Evolutionary conservation across 164 flowering plant genomes (phyloP), one percentile per base, ranked within the genome.

Genomic region (Stephania yunnanensis): DNA sequence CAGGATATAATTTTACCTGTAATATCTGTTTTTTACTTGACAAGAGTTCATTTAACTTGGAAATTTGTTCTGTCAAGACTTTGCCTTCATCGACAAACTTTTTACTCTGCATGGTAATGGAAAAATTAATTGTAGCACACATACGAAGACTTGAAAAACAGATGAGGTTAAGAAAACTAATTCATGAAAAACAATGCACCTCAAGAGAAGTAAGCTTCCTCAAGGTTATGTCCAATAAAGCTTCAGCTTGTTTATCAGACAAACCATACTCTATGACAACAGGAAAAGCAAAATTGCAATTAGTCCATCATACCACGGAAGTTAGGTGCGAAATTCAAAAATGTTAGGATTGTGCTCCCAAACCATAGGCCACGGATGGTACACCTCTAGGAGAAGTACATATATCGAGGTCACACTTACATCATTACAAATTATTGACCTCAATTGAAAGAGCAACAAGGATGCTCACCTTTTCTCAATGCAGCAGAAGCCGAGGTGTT

Each of bases 181-280:
- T 15, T 58, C n/a, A 58, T 58, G 7, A 58, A 58, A 19, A 58
- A 58, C 7, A 15, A 58, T 20, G 36, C 63, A 95, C 99, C 98
- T 96, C 99, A 77, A 91, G 92, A 75, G 75, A 76, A 71, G 91
- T 90, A 55, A 96, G 94, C 80, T 83, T 88, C 80, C 99, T 86
- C 66, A 94, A 81, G 81, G 84, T 89, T 67, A 94, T 94, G 81
- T 91, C 97, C 82, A 96, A 75, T 80, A 96, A 82, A 71, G 99
- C 97, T 75, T 94, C 98, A 79, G 98, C 97, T 88, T 96, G 99
- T 81, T 88, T 92, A 61, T 88, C 93, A 76, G 98, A 90, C 69
- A 96, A 85, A 80, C 78, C 81, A 76, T 85, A 92, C 73, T 86
- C 99, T 95, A 25, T 25, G 89, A 80, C 78, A 46, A 31, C 48